Base-by-base conservation (phyloP, 805 yeast genomes). In the Peterozyma toletana region DNA sequence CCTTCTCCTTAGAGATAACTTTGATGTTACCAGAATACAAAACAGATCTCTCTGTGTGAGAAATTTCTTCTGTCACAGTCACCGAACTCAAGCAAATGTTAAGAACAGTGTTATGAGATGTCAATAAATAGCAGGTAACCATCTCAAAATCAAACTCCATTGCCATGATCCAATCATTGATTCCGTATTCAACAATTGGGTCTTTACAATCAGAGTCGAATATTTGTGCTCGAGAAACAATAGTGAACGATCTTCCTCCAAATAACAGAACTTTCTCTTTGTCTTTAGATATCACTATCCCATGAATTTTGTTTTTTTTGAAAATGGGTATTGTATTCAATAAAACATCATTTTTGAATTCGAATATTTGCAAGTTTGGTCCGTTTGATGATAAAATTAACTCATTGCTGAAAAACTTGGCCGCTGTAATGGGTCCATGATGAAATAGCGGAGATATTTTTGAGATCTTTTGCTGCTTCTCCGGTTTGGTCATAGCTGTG, bases 1-100 rank as follows among this genome's bases (percentile, higher is more conserved):
- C 74, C 33, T 62, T 59, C 5, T 64, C 68, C 11, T 60, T 57
- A 2, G 59, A 46, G 14, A 75, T 51, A 1, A 73, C 73, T 42
- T 70, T 70, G 34, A 91, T 75, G 2, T 86, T 71, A 0, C 98
- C 99, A 5, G 96, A 86, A 58, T 93, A 93, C 33, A 93, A 67
- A 38, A 91, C 83, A 1, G 96, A 85, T 50, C 84, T 81, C 61
- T 87, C 95, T 15, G 73, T 73, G 53, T 81, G 77, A 18, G 76
- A 62, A 14, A 60, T 54, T 11, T 64, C 64, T 2, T 58, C 60
- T 1, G 53, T 31, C 1, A 76, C 52, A 3, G 37, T 43, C 30
- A 55, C 53, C 1, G 45, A 48, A 10, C 47, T 36, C 11, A 64
- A 14, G 48, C 64, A 62, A 40, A 67, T 46, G 41, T 70, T 52